A percentile compares a stretch with the other conserved stretches of the same genome.
phyloP scores from a whole-genome alignment of 345 rosid species.

The Camelina laxa region DNA sequence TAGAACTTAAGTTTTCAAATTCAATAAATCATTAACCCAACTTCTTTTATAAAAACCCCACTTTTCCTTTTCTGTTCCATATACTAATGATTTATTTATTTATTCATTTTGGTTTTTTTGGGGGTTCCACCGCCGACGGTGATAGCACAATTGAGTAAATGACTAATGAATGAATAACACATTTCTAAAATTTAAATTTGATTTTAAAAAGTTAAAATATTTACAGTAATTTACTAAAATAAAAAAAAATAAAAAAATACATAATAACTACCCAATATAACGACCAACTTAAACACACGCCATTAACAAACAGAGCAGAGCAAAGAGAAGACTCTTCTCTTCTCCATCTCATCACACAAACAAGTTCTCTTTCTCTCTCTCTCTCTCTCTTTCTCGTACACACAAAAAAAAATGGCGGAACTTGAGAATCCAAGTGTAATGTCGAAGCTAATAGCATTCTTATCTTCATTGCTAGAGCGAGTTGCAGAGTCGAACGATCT shows the following conservation, averaged over 20 bases:
- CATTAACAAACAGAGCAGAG: slow-evolving; percentile 40
- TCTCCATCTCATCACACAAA: slow-evolving; percentile 25
- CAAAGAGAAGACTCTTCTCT: slow-evolving; percentile 22
- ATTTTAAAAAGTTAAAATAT: neutral
- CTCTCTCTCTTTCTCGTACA: slow-evolving; percentile 31
- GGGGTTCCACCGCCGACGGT: slow-evolving; percentile 42
- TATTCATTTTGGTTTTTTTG: neutral
- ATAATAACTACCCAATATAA: slow-evolving; percentile 45
- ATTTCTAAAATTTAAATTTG: slow-evolving; percentile 7
- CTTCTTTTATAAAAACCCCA: slow-evolving; percentile 33
- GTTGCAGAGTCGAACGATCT: slow-evolving; percentile 76
- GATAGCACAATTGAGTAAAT: slow-evolving; percentile 21
- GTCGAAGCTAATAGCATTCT: slow-evolving; percentile 68
- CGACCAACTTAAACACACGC: slow-evolving; percentile 48
- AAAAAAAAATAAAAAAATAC: slow-evolving; percentile 6
- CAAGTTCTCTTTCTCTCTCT: slow-evolving; percentile 8
- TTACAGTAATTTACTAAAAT: neutral
- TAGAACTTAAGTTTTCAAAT: slow-evolving; percentile 45
- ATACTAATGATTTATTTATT: slow-evolving; percentile 24
- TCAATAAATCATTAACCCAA: slow-evolving; percentile 36
- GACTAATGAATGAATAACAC: neutral
- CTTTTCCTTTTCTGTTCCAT: slow-evolving; percentile 30
- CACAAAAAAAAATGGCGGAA: slow-evolving; percentile 57
- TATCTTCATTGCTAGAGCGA: slow-evolving; percentile 73
- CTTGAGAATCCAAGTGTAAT: slow-evolving; percentile 66